Percentiles rank a stretch among this genome's conserved stretches.
Evolutionary conservation across 2,329 filamentous ascomycete genomes (phyloP).

Genomic region (Colletotrichum higginsianum): DNA sequence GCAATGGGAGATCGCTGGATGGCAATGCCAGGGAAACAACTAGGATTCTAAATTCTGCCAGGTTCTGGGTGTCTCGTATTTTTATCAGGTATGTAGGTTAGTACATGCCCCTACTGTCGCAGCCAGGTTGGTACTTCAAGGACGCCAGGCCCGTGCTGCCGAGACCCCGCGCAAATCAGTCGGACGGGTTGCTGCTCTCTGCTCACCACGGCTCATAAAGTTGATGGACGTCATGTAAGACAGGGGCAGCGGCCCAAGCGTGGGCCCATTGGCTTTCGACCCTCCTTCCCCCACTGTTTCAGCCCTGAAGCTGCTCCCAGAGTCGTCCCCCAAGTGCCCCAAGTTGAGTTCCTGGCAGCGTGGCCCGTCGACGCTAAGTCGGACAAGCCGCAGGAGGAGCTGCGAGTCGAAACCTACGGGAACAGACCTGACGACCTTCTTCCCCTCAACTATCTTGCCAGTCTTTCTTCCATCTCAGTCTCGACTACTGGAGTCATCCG

Average conservation of each 20-base stretch:
- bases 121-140: neutral
- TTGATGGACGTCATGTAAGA: conserved; percentile 30
- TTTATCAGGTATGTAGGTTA: no score
- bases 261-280: conserved; percentile 6
- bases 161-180: conserved; percentile 39
- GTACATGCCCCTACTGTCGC: no score
- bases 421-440: conserved; percentile 32
- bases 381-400: conserved; percentile 22
- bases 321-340: neutral
- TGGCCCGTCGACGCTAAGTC: conserved; percentile 18
- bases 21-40: neutral
- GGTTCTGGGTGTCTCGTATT: conserved; percentile 2
- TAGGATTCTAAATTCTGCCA: neutral
- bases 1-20: conserved; percentile 4
- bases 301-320: conserved; percentile 19
- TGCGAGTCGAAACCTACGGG: conserved; percentile 34
- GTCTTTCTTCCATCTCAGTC: neutral
- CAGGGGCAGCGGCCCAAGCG: conserved; percentile 31
- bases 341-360: conserved; percentile 9
- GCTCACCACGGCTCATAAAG: no score
- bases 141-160: conserved; percentile 39
- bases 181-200: conserved; percentile 1
- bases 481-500: neutral
- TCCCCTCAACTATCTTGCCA: conserved; percentile 15
- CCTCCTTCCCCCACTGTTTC: conserved; percentile 32